phyloP scores from a whole-genome alignment of 192 early-diverging fungal genomes.

The Coemansia sp. region DNA sequence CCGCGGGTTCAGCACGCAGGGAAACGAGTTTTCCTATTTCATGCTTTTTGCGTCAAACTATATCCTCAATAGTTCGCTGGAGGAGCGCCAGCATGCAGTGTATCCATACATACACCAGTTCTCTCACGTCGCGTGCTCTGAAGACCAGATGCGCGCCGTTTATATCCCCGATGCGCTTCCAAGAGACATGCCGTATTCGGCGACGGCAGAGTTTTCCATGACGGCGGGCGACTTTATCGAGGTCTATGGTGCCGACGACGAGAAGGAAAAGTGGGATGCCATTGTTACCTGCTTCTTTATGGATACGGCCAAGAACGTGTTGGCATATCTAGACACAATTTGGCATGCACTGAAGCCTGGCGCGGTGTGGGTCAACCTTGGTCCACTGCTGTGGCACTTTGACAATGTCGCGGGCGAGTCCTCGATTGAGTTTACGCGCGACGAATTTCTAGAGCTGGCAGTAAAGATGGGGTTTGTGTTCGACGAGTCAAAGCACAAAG shows the following conservation, averaged over 20 bases:
- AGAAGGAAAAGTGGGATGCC: constrained; percentile 78
- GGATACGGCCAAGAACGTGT: constrained; percentile 92
- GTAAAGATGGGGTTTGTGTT: constrained; percentile 71
- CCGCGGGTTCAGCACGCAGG: constrained; percentile 74
- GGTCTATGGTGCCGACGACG: constrained; percentile 71
- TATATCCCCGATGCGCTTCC: constrained; percentile 85
- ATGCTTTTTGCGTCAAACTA: constrained; percentile 96
- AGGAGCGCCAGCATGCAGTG: constrained; percentile 65
- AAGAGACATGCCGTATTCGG: constrained; percentile 36
- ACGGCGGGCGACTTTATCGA: constrained; percentile 96
- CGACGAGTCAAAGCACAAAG: constrained; percentile 62
- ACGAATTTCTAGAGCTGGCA: constrained; percentile 72
- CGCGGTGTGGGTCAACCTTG: constrained; percentile 85
- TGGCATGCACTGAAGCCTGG: constrained; percentile 72
- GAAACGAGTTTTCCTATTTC: constrained; percentile 96
- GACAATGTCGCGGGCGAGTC: constrained; percentile 79
- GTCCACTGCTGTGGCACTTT: constrained; percentile 93
- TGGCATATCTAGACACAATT: constrained; percentile 87
- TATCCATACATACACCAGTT: constrained; percentile 95
- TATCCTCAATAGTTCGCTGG: constrained; percentile 79
- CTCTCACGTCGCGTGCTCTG: constrained; percentile 67
- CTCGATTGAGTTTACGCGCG: constrained; percentile 85
- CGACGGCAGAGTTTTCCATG: constrained; percentile 86
- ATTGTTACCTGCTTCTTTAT: constrained; percentile 97
- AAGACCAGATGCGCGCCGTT: constrained; percentile 69